These are phyloP conservation scores for Fomitopsis schrenkii DNA, from an alignment of 1,284 basidiomycete genomes.

Conservation along the genomic window DNA sequence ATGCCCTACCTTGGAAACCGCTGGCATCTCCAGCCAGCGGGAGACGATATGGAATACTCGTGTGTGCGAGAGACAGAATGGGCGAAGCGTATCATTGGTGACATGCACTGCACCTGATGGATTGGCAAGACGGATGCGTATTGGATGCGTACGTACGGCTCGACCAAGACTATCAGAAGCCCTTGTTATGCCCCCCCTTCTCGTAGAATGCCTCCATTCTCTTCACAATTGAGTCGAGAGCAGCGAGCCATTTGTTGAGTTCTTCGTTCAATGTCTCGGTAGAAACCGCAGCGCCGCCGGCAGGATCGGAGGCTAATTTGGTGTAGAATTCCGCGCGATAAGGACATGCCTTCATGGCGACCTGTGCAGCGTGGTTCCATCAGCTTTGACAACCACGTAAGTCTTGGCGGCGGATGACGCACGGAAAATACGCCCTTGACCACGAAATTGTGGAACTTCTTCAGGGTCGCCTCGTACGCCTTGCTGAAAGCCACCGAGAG, in stretches of 20 bases:
- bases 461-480: constrained; percentile 82
- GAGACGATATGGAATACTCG: not conserved
- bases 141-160: not conserved
- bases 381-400: not conserved
- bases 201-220: constrained; percentile 75
- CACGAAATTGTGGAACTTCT: constrained; percentile 86
- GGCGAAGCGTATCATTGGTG: not conserved
- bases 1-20: not conserved
- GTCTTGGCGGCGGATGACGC: constrained; percentile 31
- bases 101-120: not conserved
- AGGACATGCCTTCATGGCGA: constrained; percentile 97
- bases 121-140: not conserved
- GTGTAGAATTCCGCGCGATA: constrained; percentile 87
- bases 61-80: not conserved
- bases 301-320: constrained; percentile 78
- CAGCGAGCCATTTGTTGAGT: constrained; percentile 65
- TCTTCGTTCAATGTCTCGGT: constrained; percentile 67
- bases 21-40: no score
- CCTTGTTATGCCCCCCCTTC: constrained; percentile 47
- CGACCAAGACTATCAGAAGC: constrained; percentile 35
- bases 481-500: constrained; percentile 76
- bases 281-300: constrained; percentile 49
- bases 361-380: constrained; percentile 37
- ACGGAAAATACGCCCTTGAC: constrained; percentile 84
- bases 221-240: constrained; percentile 68